phyloP scores from a whole-genome alignment of 495 filamentous ascomycete species.

The Bryoglossum gracile region DNA sequence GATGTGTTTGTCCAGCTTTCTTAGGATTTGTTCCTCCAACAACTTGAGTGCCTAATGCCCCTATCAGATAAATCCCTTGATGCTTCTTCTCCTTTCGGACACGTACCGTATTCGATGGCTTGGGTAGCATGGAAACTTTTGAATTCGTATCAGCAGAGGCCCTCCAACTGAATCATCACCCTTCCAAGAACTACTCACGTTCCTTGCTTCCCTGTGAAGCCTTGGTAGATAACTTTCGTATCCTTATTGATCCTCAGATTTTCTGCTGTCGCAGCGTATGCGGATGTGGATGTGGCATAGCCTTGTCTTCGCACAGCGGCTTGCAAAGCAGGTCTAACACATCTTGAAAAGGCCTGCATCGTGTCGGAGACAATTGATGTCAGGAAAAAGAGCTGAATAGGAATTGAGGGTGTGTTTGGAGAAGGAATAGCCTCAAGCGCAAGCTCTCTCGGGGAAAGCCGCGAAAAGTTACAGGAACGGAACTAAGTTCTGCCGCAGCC shows the following conservation, averaged over 20 bases:
- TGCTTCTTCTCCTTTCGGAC: conserved; percentile 21
- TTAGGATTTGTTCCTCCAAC: conserved; percentile 98
- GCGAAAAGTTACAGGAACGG: not conserved
- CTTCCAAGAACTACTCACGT: conserved; percentile 56
- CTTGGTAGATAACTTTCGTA: conserved; percentile 93
- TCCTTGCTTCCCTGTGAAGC: conserved; percentile 98
- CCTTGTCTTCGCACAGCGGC: conserved; percentile 21
- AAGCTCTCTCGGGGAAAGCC: not conserved
- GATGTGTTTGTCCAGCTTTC: conserved; percentile 86
- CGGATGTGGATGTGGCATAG: conserved; percentile 37
- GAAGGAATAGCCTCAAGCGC: conserved; percentile 1
- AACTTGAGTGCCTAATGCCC: conserved; percentile 76
- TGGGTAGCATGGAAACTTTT: conserved; percentile 91
- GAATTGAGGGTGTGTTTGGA: conserved; percentile 9
- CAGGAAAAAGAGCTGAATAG: conserved; percentile 10
- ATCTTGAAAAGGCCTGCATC: conserved; percentile 30
- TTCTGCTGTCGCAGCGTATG: conserved; percentile 74
- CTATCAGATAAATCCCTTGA: conserved; percentile 21
- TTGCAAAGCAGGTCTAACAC: conserved; percentile 22
- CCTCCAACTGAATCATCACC: conserved; percentile 1
- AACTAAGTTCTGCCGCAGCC: not conserved
- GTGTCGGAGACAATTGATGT: conserved; percentile 29
- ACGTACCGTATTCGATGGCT: conserved; percentile 93
- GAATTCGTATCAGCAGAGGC: conserved; percentile 17
- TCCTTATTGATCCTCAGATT: conserved; percentile 90